These are phyloP conservation scores for Trichoderma sp. DNA, from an alignment of 2,329 filamentous ascomycete genomes.

Conservation along the genomic window DNA sequence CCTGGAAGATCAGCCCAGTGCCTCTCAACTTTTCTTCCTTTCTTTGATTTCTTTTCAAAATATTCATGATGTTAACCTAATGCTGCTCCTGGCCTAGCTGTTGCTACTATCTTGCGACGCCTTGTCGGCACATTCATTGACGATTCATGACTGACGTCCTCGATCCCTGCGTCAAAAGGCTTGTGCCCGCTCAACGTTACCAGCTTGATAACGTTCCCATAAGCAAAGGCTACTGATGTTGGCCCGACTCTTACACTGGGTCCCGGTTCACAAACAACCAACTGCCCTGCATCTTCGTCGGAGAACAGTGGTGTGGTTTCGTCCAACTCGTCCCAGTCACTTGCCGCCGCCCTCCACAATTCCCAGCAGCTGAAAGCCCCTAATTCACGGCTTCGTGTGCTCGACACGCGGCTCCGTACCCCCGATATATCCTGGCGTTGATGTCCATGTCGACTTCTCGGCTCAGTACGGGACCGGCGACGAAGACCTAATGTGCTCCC, in stretches of 20 bases:
- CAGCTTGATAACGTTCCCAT: slow-evolving; percentile 72
- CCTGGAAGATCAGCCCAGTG: not conserved
- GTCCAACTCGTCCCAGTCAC: slow-evolving; percentile 43
- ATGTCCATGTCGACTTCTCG: slow-evolving; percentile 18
- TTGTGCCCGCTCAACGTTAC: slow-evolving; percentile 63
- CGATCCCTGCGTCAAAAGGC: slow-evolving; percentile 51
- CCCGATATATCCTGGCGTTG: slow-evolving; percentile 22
- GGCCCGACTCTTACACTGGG: slow-evolving; percentile 63
- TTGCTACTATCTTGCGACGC: slow-evolving; percentile 36
- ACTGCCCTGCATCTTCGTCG: slow-evolving; percentile 45
- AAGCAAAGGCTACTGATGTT: slow-evolving; percentile 64
- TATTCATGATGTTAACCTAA: slow-evolving; percentile 24
- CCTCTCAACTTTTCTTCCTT: not conserved
- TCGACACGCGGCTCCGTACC: slow-evolving; percentile 33
- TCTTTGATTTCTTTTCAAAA: not conserved
- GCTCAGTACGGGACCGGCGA: slow-evolving; percentile 36
- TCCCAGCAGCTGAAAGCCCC: slow-evolving; percentile 47
- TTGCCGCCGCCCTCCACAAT: slow-evolving; percentile 52
- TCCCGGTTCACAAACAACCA: slow-evolving; percentile 65
- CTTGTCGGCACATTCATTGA: slow-evolving; percentile 39
- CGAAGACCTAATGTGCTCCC: slow-evolving; percentile 64
- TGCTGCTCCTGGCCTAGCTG: slow-evolving; percentile 26
- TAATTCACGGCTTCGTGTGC: slow-evolving; percentile 23
- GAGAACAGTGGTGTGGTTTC: slow-evolving; percentile 48
- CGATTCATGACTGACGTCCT: slow-evolving; percentile 31